Conservation (phyloP, 768 basidiomycete species). For the Leccinum sublutescens region DNA sequence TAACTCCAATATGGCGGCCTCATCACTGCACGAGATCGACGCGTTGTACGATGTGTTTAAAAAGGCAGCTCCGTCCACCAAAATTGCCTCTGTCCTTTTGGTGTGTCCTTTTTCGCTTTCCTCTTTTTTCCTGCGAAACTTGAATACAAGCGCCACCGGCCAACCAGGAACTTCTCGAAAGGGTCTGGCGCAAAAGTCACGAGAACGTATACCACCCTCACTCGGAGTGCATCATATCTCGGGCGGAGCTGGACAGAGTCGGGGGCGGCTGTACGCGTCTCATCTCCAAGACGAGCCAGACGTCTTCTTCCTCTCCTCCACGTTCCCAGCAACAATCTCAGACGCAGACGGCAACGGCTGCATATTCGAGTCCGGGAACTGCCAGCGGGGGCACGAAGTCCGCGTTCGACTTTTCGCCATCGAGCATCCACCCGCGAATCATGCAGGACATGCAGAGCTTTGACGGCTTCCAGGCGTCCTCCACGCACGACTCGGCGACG, state of each 20-base stretch:
- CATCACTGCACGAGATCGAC: constrained; percentile 50
- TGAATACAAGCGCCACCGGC: neutral
- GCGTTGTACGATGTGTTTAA: constrained; percentile 44
- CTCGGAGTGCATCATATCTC: constrained; percentile 31
- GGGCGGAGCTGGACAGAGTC: constrained; percentile 53
- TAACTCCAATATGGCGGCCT: constrained; percentile 43
- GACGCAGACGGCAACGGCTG: neutral
- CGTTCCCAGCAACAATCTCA: neutral
- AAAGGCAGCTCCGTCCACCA: constrained; percentile 43
- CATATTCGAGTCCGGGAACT: neutral
- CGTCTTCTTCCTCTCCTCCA: constrained; percentile 10
- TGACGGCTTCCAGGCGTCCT: constrained; percentile 34
- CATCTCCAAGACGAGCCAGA: constrained; percentile 25
- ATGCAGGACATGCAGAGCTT: constrained; percentile 51
- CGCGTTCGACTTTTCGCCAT: constrained; percentile 5
- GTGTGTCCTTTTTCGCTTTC: constrained; percentile 30
- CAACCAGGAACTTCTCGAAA: constrained; percentile 40
- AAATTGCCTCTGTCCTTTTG: constrained; percentile 44
- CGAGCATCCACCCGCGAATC: constrained; percentile 37
- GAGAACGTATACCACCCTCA: constrained; percentile 35
- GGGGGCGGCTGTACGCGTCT: constrained; percentile 51
- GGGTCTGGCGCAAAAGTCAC: constrained; percentile 43
- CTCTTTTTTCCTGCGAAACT: neutral
- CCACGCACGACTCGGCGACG: constrained; percentile 29
- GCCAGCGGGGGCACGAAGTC: neutral